A percentile compares a stretch with the other conserved stretches of the same genome.
phyloP scores from a whole-genome alignment of 2,329 filamentous ascomycete species.

The Arthrobotrys sphaeroides region DNA sequence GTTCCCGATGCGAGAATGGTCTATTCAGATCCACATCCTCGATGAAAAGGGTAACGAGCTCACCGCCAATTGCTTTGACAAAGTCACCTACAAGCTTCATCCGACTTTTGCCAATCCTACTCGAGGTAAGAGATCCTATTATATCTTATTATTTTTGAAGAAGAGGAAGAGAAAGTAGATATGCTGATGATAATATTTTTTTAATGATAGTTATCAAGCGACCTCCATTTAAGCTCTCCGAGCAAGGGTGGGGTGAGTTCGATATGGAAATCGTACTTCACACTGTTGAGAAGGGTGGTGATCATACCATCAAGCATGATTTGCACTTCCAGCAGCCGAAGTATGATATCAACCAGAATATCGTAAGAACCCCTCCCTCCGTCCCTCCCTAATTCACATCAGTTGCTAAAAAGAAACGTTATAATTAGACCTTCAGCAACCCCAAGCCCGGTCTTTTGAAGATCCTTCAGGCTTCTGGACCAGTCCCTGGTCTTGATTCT shows the following conservation, averaged over 20 bases:
- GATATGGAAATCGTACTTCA: constrained; percentile 88
- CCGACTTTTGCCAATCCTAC: constrained; percentile 88
- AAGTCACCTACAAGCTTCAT: constrained; percentile 91
- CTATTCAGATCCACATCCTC: constrained; percentile 81
- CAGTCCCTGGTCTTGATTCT: constrained; percentile 79
- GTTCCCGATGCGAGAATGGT: constrained; percentile 93
- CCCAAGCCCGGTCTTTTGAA: constrained; percentile 86
- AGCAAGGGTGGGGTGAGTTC: constrained; percentile 99
- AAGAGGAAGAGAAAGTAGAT: no score
- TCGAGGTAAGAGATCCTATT: constrained; percentile 73
- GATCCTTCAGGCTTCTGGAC: constrained; percentile 81
- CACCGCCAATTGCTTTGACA: constrained; percentile 79
- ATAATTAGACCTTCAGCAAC: constrained; percentile 79
- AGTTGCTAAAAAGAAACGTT: neutral
- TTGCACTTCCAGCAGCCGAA: constrained; percentile 84
- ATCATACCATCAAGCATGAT: constrained; percentile 83
- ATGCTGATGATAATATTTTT: constrained; percentile 26
- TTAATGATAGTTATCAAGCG: constrained; percentile 74
- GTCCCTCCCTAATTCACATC: neutral
- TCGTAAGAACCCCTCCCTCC: constrained; percentile 66
- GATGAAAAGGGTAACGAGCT: constrained; percentile 87
- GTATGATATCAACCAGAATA: constrained; percentile 83
- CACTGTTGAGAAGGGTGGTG: constrained; percentile 83
- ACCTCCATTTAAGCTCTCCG: constrained; percentile 85
- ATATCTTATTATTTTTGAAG: constrained; percentile 17